These are phyloP conservation scores for Phalaenopsis hybrid DNA, from an alignment of 116 monocot genomes.

Conservation along the genomic window DNA sequence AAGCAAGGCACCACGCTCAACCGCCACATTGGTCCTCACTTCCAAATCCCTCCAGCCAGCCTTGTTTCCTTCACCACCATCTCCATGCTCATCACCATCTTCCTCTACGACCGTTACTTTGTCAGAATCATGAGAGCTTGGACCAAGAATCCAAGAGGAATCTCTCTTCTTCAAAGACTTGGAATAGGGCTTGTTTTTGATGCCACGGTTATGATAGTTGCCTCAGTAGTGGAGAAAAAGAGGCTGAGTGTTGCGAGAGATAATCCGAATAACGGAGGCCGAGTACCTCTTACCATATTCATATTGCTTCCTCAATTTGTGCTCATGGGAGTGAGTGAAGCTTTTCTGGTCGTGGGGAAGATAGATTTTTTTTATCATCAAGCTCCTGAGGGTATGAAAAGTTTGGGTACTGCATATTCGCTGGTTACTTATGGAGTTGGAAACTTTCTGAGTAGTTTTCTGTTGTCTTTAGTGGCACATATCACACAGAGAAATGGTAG, in stretches of 20 bases:
- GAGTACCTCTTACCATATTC: constrained; percentile 42
- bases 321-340: constrained; percentile 35
- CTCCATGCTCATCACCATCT: constrained; percentile 45
- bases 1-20: constrained; percentile 64
- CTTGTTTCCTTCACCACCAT: constrained; percentile 33
- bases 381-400: constrained; percentile 53
- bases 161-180: constrained; percentile 42
- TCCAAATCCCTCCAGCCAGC: constrained; percentile 50
- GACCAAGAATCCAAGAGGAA: constrained; percentile 44
- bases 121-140: constrained; percentile 23
- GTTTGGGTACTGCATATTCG: constrained; percentile 34
- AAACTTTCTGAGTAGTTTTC: constrained; percentile 15
- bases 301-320: constrained; percentile 42
- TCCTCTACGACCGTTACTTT: constrained; percentile 50
- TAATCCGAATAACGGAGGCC: constrained; percentile 21
- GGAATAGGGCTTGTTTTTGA: constrained; percentile 35
- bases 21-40: constrained; percentile 26
- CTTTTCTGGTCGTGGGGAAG: constrained; percentile 34
- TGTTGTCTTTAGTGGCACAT: too few relatives aligned
- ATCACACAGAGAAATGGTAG: too few relatives aligned
- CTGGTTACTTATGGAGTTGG: constrained; percentile 27
- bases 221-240: constrained; percentile 25
- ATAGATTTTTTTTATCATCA: constrained; percentile 47
- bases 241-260: constrained; percentile 32
- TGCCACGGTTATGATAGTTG: constrained; percentile 20